Conservation (phyloP, 2,329 filamentous ascomycete species). For the Coniochaeta hoffmannii region DNA sequence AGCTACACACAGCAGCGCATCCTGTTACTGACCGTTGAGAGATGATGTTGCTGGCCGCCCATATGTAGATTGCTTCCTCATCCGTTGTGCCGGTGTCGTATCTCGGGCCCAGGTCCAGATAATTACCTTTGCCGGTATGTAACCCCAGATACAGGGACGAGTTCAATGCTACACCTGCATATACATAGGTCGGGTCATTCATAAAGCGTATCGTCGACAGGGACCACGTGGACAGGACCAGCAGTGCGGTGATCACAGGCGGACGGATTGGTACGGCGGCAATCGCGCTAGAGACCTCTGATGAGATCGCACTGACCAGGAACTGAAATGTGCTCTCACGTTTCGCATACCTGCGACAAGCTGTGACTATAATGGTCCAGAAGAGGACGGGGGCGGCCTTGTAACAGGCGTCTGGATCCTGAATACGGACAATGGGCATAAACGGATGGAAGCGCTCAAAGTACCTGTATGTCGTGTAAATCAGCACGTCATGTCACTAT, state of each 20-base stretch:
- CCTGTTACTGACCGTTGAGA: conserved; percentile 34
- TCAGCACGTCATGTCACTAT: neutral
- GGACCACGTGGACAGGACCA: conserved; percentile 44
- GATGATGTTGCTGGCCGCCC: conserved; percentile 45
- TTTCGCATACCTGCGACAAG: conserved; percentile 40
- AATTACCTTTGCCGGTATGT: conserved; percentile 43
- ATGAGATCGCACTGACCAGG: conserved; percentile 37
- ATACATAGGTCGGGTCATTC: conserved; percentile 40
- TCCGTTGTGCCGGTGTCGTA: conserved; percentile 36
- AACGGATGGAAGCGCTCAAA: conserved; percentile 45
- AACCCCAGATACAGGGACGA: conserved; percentile 41
- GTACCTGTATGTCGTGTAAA: conserved; percentile 31
- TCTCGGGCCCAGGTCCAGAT: conserved; percentile 39
- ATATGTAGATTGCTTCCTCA: conserved; percentile 45
- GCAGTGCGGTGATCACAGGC: conserved; percentile 42
- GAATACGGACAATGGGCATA: conserved; percentile 41
- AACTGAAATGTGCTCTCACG: conserved; percentile 33
- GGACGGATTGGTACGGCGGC: conserved; percentile 35
- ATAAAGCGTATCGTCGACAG: conserved; percentile 43
- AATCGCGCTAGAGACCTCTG: conserved; percentile 37
- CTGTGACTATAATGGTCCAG: conserved; percentile 45
- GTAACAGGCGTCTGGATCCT: conserved; percentile 44
- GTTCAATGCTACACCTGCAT: conserved; percentile 38
- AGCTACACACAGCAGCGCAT: too few species aligned
- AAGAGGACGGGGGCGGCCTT: conserved; percentile 40